Conservation (phyloP, 768 basidiomycete species). For the Serendipita sp. region DNA sequence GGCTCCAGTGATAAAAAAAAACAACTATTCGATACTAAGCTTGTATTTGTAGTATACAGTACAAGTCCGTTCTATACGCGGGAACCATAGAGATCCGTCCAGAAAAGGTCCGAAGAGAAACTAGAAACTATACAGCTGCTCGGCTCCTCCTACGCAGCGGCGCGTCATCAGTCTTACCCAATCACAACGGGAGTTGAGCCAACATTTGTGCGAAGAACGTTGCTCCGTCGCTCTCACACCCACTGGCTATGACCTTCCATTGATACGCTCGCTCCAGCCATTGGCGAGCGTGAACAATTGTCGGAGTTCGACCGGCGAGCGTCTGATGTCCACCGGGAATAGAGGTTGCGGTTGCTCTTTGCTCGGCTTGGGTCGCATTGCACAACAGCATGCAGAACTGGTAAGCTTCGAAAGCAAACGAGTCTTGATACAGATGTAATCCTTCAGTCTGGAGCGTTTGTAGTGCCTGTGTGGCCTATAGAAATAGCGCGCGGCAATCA, state of each 20-base stretch:
- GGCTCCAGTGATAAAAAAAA: no score
- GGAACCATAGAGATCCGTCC: no score
- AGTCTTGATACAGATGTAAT: background rate
- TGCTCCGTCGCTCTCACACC: constrained; percentile 3
- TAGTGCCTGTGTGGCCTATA: background rate
- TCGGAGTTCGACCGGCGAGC: background rate
- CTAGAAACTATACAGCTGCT: no score
- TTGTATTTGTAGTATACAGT: no score
- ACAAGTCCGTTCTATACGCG: no score
- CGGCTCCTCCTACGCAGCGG: no score
- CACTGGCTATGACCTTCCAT: constrained; percentile 2
- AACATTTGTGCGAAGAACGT: background rate
- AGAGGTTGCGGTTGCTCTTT: background rate
- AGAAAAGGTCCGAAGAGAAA: no score
- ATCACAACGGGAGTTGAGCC: background rate
- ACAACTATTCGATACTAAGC: no score
- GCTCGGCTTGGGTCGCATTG: background rate
- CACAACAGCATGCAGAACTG: background rate
- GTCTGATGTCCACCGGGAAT: background rate
- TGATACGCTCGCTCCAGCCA: background rate
- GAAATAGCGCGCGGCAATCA: background rate
- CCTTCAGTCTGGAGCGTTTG: background rate
- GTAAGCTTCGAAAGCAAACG: constrained; percentile 2
- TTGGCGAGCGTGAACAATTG: background rate
- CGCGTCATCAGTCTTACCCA: no score